phyloP scores from a whole-genome alignment of 169 alveolate genomes.

The Plasmodium billcollinsi region DNA sequence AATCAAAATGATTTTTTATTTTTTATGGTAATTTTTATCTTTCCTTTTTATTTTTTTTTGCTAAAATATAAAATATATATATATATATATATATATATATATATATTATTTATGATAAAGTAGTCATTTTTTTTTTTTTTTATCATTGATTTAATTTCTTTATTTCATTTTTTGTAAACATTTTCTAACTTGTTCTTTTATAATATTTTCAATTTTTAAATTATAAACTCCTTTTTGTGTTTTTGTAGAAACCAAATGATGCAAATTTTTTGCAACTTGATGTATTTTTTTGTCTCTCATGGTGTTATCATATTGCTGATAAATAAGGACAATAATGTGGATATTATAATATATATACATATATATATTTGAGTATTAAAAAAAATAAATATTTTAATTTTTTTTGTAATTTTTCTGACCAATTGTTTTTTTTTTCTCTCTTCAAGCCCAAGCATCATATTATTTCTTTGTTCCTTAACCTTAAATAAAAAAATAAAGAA shows the following conservation, averaged over 20 bases:
- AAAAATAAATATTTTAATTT: not conserved
- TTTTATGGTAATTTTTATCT: constrained; percentile 8
- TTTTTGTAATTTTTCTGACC: constrained; percentile 4
- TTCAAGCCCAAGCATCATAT: constrained; percentile 31
- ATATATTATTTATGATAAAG: not conserved
- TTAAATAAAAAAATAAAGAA: not conserved
- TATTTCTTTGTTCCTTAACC: constrained; percentile 36
- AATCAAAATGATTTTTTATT: not conserved
- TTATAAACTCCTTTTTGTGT: constrained; percentile 71
- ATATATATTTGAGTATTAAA: not conserved
- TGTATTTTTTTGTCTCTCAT: constrained; percentile 43
- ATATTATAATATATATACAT: constrained; percentile 3
- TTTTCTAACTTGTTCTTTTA: constrained; percentile 48
- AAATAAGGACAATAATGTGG: not conserved
- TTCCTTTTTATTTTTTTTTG: constrained; percentile 38
- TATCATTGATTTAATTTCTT: not conserved
- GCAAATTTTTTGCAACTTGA: constrained; percentile 67
- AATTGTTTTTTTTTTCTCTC: constrained; percentile 43
- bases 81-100: not conserved
- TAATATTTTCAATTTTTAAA: constrained; percentile 68
- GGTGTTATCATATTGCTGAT: constrained; percentile 34
- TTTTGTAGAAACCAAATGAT: constrained; percentile 60
- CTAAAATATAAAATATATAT: constrained; percentile 10
- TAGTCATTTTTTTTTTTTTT: not conserved
- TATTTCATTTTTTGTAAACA: not conserved